Evolutionary conservation across 805 yeast genomes (phyloP).

Genomic region (Candida multigemmis): DNA sequence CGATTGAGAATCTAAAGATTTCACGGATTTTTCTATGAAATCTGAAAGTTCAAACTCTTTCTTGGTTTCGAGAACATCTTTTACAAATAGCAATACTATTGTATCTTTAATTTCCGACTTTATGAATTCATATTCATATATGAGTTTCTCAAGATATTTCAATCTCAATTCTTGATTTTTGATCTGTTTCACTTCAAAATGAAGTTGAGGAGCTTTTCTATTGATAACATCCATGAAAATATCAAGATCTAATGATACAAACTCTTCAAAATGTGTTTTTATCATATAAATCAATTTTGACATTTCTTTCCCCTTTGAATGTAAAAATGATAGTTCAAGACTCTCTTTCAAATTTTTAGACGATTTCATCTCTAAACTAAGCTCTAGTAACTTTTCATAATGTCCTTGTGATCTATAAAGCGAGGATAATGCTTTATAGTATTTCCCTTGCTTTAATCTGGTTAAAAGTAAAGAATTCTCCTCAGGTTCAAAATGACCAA

Average conservation of each 20-base stretch:
- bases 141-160: slow-evolving; percentile 17
- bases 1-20: too few species aligned
- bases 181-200: slow-evolving; percentile 22
- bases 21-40: too few species aligned
- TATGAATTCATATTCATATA: slow-evolving; percentile 11
- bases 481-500: slow-evolving; percentile 58
- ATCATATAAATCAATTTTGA: slow-evolving; percentile 13
- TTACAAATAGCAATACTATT: background rate
- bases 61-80: too few species aligned
- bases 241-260: slow-evolving; percentile 17
- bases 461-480: slow-evolving; percentile 40
- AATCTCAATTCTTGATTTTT: slow-evolving; percentile 13
- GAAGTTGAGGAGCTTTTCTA: slow-evolving; percentile 28
- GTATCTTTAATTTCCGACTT: background rate
- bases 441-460: slow-evolving; percentile 45
- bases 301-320: slow-evolving; percentile 12
- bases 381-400: slow-evolving; percentile 43
- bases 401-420: slow-evolving; percentile 47
- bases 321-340: slow-evolving; percentile 15
- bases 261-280: slow-evolving; percentile 12
- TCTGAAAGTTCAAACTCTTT: too few species aligned
- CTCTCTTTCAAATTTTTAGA: slow-evolving; percentile 10
- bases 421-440: slow-evolving; percentile 48
- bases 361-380: slow-evolving; percentile 33
- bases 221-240: slow-evolving; percentile 28